Base-by-base conservation (phyloP, 495 filamentous ascomycete genomes). In the Opeltia flavorubescens region DNA sequence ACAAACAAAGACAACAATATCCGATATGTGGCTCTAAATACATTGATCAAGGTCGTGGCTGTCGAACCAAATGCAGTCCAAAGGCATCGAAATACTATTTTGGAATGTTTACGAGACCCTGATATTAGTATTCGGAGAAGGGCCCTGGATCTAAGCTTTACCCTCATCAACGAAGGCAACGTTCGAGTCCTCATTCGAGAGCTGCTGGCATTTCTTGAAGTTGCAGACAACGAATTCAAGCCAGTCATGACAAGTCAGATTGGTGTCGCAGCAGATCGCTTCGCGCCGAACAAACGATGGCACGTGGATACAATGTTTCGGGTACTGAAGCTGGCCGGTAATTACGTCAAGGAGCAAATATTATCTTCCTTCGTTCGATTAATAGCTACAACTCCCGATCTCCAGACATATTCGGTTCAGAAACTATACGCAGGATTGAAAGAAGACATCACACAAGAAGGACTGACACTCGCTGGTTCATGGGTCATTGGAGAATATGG, bases 401-500 rank as follows among this genome's bases (percentile, higher is more conserved):
- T 96, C 44, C 91, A 98, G 60, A 94, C 86, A 2, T 98, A 98
- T 62, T 89, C 86, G 11, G 89, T 84, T 3, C 91, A 95, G 59
- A 96, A 96, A 64, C 70, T 98, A 9, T 98, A 94, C 63, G 66
- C 82, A 4, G 78, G 80, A 31, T 64, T 98, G 47, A 95, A 89
- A 67, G 87, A 89, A 30, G 91, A 96, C 52, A 95, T 96, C 53
- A 94, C 89, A 9, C 93, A 96, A 58, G 93, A 98, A 61, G 89
- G 86, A 52, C 69, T 98, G 46, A 95, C 84, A 9, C 73, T 95
- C 25, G 87, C 91, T 20, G 93, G 84, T 26, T 80, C 91, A n/a
- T 98, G 91, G 91, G 88, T 88, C 11, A 95, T 98, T 64, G 91
- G 91, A 53, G 91, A 98, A 70, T 98, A 88, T 61, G 87, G 88